Conservation (phyloP, 2,329 filamentous ascomycete genomes). For the Allantophomopsis lycopodina region DNA sequence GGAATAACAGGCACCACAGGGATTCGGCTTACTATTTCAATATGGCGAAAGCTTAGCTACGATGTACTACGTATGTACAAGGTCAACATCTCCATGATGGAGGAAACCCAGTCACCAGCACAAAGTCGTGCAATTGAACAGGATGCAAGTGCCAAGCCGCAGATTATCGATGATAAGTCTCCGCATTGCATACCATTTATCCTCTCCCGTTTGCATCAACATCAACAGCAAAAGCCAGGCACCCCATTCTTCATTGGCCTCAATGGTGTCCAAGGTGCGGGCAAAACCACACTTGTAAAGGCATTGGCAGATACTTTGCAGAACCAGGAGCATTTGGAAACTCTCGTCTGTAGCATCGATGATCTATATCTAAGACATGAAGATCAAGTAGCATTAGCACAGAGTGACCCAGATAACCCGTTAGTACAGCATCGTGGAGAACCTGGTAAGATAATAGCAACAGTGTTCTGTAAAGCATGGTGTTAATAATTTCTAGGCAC, state of each 20-base stretch:
- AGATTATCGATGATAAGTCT: constrained; percentile 64
- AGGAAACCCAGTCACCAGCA: too few species aligned
- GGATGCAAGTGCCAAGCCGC: constrained; percentile 8
- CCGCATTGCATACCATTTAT: constrained; percentile 69
- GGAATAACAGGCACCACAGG: too few species aligned
- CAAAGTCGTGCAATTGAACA: too few species aligned
- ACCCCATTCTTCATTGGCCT: constrained; percentile 73
- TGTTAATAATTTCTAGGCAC: constrained; percentile 23
- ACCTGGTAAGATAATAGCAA: constrained; percentile 26
- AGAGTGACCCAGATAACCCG: constrained; percentile 38
- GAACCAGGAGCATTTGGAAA: constrained; percentile 34
- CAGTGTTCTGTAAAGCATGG: neutral
- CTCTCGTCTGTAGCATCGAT: constrained; percentile 49
- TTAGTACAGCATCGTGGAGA: constrained; percentile 54
- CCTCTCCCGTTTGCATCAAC: constrained; percentile 39
- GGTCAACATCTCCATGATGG: too few species aligned
- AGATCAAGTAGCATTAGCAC: constrained; percentile 37
- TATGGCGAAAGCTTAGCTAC: too few species aligned
- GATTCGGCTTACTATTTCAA: too few species aligned
- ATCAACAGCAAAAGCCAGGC: constrained; percentile 23
- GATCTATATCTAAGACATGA: constrained; percentile 55
- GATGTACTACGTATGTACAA: too few species aligned
- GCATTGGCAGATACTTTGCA: constrained; percentile 42
- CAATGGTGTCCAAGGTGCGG: constrained; percentile 83
- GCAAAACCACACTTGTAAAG: constrained; percentile 78